A percentile compares a stretch with the other conserved stretches of the same genome.
phyloP scores from a whole-genome alignment of 192 early-diverging fungal genomes.

The Entophlyctis helioformis region DNA sequence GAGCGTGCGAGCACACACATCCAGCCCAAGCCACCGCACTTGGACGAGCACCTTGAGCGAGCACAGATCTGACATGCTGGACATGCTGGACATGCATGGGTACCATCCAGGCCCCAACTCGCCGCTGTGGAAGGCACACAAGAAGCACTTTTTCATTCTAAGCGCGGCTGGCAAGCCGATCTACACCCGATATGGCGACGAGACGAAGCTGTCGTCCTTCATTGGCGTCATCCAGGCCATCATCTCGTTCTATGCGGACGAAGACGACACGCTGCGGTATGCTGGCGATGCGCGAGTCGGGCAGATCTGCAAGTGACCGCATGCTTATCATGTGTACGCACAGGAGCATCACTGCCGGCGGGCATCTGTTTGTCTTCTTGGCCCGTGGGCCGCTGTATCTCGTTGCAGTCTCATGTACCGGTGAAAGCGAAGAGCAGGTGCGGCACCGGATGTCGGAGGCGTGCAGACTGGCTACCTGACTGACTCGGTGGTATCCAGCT shows the following conservation, averaged over 20 bases:
- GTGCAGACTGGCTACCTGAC: too few relatives aligned
- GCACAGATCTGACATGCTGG: too few relatives aligned
- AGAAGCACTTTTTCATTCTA: conserved; percentile 85
- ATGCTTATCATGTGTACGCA: conserved; percentile 4
- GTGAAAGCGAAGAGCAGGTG: conserved; percentile 64
- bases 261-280: conserved; percentile 64
- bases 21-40: too few relatives aligned
- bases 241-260: conserved; percentile 69
- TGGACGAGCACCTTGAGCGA: too few relatives aligned
- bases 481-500: conserved; percentile 32
- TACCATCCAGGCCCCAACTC: too few relatives aligned
- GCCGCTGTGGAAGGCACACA: too few relatives aligned
- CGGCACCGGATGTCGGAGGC: not conserved
- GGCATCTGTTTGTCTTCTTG: conserved; percentile 72
- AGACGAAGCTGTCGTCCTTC: conserved; percentile 69
- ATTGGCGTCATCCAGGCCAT: conserved; percentile 89
- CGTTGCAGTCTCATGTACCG: conserved; percentile 65
- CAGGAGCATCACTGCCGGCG: conserved; percentile 56
- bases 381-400: conserved; percentile 73
- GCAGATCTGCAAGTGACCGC: not conserved
- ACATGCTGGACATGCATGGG: too few relatives aligned
- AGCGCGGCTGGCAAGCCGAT: conserved; percentile 92
- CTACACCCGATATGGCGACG: conserved; percentile 83
- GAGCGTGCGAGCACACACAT: too few relatives aligned
- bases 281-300: too few relatives aligned